Evolutionary conservation across 2,329 filamentous ascomycete species (phyloP).

Genomic region (Xylariaceae sp.): DNA sequence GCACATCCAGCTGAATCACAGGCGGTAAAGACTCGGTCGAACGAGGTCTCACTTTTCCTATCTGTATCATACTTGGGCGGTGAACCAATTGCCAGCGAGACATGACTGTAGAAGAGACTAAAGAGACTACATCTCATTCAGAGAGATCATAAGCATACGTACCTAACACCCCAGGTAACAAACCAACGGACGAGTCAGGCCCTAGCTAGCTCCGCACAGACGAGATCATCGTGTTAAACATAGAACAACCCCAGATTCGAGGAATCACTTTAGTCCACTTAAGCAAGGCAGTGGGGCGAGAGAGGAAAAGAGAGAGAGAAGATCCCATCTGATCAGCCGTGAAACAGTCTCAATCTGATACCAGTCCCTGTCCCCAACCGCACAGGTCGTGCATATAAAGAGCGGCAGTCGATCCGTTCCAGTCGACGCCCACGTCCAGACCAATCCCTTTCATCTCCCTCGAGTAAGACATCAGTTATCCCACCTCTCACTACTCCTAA

Average conservation of each 20-base stretch:
- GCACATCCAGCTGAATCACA: too few relatives aligned
- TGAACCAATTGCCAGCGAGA: too few relatives aligned
- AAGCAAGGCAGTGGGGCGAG: neutral
- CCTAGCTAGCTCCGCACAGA: slow-evolving; percentile 8
- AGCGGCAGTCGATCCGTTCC: neutral
- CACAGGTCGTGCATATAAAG: neutral
- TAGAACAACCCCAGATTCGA: slow-evolving; percentile 3
- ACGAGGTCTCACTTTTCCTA: too few relatives aligned
- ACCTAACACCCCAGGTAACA: neutral
- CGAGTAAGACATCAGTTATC: neutral
- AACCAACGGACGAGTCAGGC: slow-evolving; percentile 7
- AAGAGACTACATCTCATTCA: too few relatives aligned
- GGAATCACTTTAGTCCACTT: neutral
- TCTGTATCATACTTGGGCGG: too few relatives aligned
- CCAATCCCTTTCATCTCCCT: neutral
- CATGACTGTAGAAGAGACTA: too few relatives aligned
- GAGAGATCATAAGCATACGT: neutral
- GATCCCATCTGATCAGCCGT: neutral
- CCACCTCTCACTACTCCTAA: too few relatives aligned
- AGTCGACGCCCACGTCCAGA: neutral
- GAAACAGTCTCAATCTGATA: neutral
- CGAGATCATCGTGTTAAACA: slow-evolving; percentile 6
- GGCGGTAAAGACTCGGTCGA: too few relatives aligned
- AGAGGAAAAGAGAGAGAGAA: neutral
- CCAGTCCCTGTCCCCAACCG: neutral